Percentiles rank a stretch among this genome's conserved stretches.
These are phyloP conservation scores for Stropharia rugosoannulata DNA, from an alignment of 768 basidiomycete species.

Conservation along the genomic window DNA sequence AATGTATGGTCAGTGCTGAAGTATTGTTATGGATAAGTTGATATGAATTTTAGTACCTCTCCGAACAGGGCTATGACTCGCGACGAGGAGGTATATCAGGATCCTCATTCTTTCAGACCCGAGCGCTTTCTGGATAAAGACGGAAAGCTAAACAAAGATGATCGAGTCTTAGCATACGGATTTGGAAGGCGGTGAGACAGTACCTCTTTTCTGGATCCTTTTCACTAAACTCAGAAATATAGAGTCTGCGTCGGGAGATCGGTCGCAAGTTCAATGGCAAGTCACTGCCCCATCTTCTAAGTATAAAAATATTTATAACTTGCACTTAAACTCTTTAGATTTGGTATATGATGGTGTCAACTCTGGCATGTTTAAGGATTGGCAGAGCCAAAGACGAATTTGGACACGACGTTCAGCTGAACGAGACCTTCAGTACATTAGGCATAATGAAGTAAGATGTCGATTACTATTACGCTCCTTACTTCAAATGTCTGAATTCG, in stretches of 20 bases:
- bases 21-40: background rate
- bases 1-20: background rate
- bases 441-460: background rate
- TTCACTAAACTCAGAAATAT: background rate
- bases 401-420: conserved; percentile 4
- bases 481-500: background rate
- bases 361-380: background rate
- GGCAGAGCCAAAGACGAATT: background rate
- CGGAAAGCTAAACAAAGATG: conserved; percentile 16
- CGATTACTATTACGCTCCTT: too few species aligned
- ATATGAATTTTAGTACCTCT: background rate
- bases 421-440: background rate
- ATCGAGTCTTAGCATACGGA: conserved; percentile 12
- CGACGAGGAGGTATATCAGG: conserved; percentile 30
- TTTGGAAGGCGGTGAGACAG: conserved; percentile 8
- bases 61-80: conserved; percentile 17
- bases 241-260: conserved; percentile 4
- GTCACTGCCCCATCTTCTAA: background rate
- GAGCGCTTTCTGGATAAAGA: conserved; percentile 24
- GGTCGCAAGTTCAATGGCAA: conserved; percentile 10
- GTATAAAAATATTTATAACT: too few species aligned
- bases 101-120: conserved; percentile 31
- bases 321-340: background rate
- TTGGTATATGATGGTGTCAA: conserved; percentile 1
- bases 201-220: too few species aligned